phyloP scores from a whole-genome alignment of 768 basidiomycete species.

The Leccinum barrowsii region DNA sequence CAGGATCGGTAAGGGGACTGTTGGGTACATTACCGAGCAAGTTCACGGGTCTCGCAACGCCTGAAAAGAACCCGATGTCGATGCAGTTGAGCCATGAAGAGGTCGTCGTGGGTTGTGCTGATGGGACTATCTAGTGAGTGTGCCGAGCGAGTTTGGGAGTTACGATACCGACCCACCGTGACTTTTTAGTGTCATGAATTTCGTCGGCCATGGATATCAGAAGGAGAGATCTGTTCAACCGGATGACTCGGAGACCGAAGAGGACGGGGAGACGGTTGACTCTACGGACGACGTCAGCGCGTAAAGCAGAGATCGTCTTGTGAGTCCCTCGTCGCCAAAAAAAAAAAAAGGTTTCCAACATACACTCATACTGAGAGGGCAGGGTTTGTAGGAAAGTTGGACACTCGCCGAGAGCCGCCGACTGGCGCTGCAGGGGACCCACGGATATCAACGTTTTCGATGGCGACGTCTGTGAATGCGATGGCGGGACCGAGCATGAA shows the following conservation, averaged over 20 bases:
- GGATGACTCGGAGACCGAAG: background rate
- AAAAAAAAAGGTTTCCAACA: no score
- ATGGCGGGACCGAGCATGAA: conserved; percentile 76
- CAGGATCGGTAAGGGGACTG: conserved; percentile 48
- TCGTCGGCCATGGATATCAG: conserved; percentile 55
- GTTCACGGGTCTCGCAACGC: conserved; percentile 76
- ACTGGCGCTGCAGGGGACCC: conserved; percentile 40
- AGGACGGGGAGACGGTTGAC: conserved; percentile 13
- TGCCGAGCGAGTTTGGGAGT: background rate
- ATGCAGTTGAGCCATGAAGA: conserved; percentile 91
- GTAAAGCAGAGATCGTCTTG: background rate
- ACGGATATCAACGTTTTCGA: conserved; percentile 84
- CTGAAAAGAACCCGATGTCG: conserved; percentile 93
- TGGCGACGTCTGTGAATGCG: conserved; percentile 83
- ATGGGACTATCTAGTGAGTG: conserved; percentile 86
- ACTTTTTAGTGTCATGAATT: conserved; percentile 51
- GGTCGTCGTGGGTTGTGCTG: conserved; percentile 87
- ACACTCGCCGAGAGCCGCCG: background rate
- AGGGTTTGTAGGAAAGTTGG: background rate
- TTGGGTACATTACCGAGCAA: conserved; percentile 60
- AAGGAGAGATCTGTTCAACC: conserved; percentile 24
- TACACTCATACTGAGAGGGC: no score
- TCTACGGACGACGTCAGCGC: conserved; percentile 14
- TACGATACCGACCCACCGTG: conserved; percentile 11
- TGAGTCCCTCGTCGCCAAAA: background rate